phyloP scores from a whole-genome alignment of 176 grass and related monocot species.

The Lolium rigidum region DNA sequence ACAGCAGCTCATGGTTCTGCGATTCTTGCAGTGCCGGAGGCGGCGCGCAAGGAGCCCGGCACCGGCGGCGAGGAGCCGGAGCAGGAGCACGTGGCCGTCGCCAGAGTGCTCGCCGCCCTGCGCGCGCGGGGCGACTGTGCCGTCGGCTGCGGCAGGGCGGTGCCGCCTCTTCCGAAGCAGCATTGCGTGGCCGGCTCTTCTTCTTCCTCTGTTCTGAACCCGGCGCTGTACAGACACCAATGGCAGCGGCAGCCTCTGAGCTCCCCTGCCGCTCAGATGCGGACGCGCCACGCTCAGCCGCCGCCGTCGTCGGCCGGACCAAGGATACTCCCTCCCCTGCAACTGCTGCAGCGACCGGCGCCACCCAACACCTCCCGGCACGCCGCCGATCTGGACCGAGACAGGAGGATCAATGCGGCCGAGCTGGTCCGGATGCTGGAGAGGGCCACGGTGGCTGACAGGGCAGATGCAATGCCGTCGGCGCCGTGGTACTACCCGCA shows the following conservation, averaged over 20 bases:
- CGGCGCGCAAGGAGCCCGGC: conserved; percentile 58
- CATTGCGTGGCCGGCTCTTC: background rate
- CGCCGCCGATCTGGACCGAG: conserved; percentile 9
- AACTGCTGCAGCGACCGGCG: conserved; percentile 48
- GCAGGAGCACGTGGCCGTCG: conserved; percentile 76
- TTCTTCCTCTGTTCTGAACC: conserved; percentile 31
- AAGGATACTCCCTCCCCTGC: conserved; percentile 59
- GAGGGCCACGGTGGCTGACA: conserved; percentile 22
- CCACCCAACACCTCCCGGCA: conserved; percentile 6
- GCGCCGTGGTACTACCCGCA: conserved; percentile 39
- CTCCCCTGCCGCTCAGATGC: background rate
- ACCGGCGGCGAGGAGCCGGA: conserved; percentile 47
- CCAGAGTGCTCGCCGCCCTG: conserved; percentile 58
- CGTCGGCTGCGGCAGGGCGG: background rate
- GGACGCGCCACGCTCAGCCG: background rate
- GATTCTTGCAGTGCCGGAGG: conserved; percentile 62
- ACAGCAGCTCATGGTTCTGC: background rate
- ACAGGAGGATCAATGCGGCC: conserved; percentile 30
- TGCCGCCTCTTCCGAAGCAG: conserved; percentile 23
- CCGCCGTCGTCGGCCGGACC: conserved; percentile 7
- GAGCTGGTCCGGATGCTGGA: conserved; percentile 55
- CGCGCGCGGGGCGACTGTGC: conserved; percentile 47
- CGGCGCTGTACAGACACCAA: conserved; percentile 53
- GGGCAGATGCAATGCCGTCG: conserved; percentile 20
- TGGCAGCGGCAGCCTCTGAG: conserved; percentile 42